Evolutionary conservation across 2,329 filamentous ascomycete species (phyloP).

Genomic region (Diaporthe sp.): DNA sequence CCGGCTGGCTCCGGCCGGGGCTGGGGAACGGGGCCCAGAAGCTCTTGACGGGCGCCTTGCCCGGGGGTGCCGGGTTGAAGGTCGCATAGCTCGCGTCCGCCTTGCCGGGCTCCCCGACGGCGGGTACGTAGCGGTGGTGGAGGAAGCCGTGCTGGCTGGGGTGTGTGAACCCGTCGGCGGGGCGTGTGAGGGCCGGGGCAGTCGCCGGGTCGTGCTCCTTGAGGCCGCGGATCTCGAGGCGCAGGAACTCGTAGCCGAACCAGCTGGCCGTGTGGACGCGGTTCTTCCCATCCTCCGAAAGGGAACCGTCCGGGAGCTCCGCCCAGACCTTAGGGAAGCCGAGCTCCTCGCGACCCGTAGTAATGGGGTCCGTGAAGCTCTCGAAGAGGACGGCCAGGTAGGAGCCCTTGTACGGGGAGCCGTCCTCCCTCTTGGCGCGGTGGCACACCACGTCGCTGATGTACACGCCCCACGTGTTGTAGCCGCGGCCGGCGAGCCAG

Average conservation of each 20-base stretch:
- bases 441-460: slow-evolving; percentile 68
- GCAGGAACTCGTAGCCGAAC: slow-evolving; percentile 51
- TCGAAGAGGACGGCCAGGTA: slow-evolving; percentile 73
- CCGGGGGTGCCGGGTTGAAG: slow-evolving; percentile 6
- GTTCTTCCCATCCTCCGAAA: not conserved
- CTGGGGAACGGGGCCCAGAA: slow-evolving; percentile 16
- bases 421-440: slow-evolving; percentile 65
- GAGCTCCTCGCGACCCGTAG: slow-evolving; percentile 71
- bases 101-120: slow-evolving; percentile 61
- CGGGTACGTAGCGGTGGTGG: slow-evolving; percentile 70
- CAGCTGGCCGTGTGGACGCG: slow-evolving; percentile 22
- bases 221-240: slow-evolving; percentile 58
- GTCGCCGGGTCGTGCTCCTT: slow-evolving; percentile 44
- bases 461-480: slow-evolving; percentile 70
- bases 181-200: not conserved
- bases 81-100: slow-evolving; percentile 19
- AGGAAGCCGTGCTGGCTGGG: slow-evolving; percentile 57
- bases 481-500: slow-evolving; percentile 73
- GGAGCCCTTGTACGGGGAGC: slow-evolving; percentile 59
- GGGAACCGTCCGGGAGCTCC: not conserved
- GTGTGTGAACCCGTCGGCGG: slow-evolving; percentile 16
- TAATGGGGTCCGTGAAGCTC: slow-evolving; percentile 69
- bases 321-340: slow-evolving; percentile 71
- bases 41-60: not conserved
- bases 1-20: slow-evolving; percentile 7